A percentile compares a stretch with the other conserved stretches of the same genome.
phyloP scores from a whole-genome alignment of 2,329 filamentous ascomycete species.

The Alternaria angustiovoidea region DNA sequence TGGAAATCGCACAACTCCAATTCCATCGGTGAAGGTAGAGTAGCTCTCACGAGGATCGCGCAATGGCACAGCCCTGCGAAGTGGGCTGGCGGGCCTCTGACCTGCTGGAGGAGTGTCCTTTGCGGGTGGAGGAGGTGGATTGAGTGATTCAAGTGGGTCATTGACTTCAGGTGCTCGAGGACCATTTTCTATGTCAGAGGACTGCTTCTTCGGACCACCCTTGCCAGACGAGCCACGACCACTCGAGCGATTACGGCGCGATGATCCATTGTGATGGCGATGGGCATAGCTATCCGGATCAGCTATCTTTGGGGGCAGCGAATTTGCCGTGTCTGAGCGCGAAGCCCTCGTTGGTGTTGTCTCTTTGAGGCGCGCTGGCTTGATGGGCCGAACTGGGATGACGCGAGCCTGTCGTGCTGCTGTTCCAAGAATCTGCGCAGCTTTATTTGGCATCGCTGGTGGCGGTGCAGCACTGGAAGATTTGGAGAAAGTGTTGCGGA shows the following conservation, averaged over 20 bases:
- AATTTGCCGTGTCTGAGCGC: constrained; percentile 37
- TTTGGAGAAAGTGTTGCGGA: constrained; percentile 37
- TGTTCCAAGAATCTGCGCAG: constrained; percentile 48
- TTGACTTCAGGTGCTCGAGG: constrained; percentile 1
- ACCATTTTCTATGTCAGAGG: constrained; percentile 9
- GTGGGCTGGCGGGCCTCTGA: constrained; percentile 22
- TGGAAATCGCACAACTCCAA: constrained; percentile 22
- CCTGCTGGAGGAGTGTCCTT: constrained; percentile 52
- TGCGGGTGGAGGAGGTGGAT: constrained; percentile 53
- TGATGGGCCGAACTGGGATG: constrained; percentile 26
- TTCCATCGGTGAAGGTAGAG: constrained; percentile 12
- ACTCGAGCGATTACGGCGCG: constrained; percentile 5
- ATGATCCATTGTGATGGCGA: constrained; percentile 7
- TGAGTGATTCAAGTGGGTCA: constrained; percentile 18
- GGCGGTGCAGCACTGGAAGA: constrained; percentile 11
- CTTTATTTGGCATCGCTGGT: constrained; percentile 34
- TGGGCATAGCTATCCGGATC: constrained; percentile 21
- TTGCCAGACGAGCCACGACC: constrained; percentile 20
- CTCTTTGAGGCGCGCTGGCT: constrained; percentile 16
- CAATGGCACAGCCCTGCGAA: constrained; percentile 25
- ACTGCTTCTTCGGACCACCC: constrained; percentile 11
- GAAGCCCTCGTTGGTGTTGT: constrained; percentile 22
- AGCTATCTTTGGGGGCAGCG: constrained; percentile 32
- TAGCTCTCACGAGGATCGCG: constrained; percentile 27
- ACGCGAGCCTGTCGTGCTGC: constrained; percentile 23